phyloP scores from a whole-genome alignment of 768 basidiomycete genomes.

The Russula abietina region DNA sequence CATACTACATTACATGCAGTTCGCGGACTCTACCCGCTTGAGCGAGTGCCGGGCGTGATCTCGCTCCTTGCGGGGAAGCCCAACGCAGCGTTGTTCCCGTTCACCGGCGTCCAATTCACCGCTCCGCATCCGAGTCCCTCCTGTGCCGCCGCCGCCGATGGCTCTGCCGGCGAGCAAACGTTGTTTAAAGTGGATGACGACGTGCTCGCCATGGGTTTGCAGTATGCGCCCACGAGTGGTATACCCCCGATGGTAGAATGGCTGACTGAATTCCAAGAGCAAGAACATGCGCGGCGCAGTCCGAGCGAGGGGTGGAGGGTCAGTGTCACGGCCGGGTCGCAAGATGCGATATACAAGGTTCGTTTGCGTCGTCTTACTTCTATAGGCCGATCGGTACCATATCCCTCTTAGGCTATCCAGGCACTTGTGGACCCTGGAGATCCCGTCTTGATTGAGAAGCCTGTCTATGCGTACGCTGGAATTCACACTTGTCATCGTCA shows the following conservation, averaged over 20 bases:
- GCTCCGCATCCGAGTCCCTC: too few relatives aligned
- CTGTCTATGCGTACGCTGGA: constrained; percentile 61
- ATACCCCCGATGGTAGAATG: constrained; percentile 58
- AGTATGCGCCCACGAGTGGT: constrained; percentile 73
- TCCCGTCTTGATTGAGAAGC: constrained; percentile 73
- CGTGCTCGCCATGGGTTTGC: constrained; percentile 63
- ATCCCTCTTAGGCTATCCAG: constrained; percentile 57
- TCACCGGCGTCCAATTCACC: constrained; percentile 69
- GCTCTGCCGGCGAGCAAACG: constrained; percentile 37
- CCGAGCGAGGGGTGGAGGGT: constrained; percentile 62
- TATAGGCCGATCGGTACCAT: not conserved
- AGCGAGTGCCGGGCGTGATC: constrained; percentile 69
- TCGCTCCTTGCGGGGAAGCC: constrained; percentile 89
- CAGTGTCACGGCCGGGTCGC: constrained; percentile 76
- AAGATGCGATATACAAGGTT: constrained; percentile 87
- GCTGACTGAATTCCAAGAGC: constrained; percentile 66
- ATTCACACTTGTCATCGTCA: not conserved
- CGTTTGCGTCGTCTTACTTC: constrained; percentile 19
- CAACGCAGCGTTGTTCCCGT: constrained; percentile 85
- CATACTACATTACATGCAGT: constrained; percentile 34
- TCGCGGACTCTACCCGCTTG: constrained; percentile 67
- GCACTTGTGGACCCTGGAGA: constrained; percentile 76
- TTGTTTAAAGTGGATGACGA: constrained; percentile 48
- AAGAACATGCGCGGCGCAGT: constrained; percentile 56
- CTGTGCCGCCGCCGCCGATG: constrained; percentile 35